phyloP scores from a whole-genome alignment of 2,329 filamentous ascomycete species.

The Gremmenia infestans region DNA sequence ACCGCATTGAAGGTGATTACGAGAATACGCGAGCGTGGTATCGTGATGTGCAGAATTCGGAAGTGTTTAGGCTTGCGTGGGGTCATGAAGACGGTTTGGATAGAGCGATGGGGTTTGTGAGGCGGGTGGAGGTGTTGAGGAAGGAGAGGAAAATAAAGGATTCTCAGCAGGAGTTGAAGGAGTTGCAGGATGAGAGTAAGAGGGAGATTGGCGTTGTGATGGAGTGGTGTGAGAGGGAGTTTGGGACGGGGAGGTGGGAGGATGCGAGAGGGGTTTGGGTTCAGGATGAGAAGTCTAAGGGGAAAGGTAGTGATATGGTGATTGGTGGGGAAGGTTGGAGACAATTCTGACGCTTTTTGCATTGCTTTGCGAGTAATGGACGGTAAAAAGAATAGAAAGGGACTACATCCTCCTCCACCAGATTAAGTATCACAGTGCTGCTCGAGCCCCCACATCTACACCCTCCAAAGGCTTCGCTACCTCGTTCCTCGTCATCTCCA shows the following conservation, averaged over 20 bases:
- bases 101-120: conserved; percentile 34
- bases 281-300: conserved; percentile 8
- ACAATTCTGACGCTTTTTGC: conserved; percentile 2
- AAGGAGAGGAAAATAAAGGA: background rate
- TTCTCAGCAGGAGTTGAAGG: background rate
- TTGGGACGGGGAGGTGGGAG: conserved; percentile 36
- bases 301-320: conserved; percentile 12
- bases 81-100: conserved; percentile 25
- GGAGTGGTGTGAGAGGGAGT: conserved; percentile 40
- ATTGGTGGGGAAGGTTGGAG: conserved; percentile 12
- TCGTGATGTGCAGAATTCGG: conserved; percentile 36
- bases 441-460: background rate
- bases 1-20: conserved; percentile 46
- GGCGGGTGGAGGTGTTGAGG: conserved; percentile 11
- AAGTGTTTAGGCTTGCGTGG: conserved; percentile 34
- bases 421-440: background rate
- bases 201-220: conserved; percentile 38
- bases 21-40: conserved; percentile 46
- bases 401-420: no score
- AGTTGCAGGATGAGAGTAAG: conserved; percentile 30
- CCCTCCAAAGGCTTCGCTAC: background rate
- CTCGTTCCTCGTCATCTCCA: conserved; percentile 9
- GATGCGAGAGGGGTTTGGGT: conserved; percentile 37
- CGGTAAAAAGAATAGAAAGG: no score
- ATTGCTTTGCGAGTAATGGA: background rate